These are phyloP conservation scores for Aspergillus clavatus DNA, from an alignment of 2,329 filamentous ascomycete genomes.

Conservation along the genomic window DNA sequence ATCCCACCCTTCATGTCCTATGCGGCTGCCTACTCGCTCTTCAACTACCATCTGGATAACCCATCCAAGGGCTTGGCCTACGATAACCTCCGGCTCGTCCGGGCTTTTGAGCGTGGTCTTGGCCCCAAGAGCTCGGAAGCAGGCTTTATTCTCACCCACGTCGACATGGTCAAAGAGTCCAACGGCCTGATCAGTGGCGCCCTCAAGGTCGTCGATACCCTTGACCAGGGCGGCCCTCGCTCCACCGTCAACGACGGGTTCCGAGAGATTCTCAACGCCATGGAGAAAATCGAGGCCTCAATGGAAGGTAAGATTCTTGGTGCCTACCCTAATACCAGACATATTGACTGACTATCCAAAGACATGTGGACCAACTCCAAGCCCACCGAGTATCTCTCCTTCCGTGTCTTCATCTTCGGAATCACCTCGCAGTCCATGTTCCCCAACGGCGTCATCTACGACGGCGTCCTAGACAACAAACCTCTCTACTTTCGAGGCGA, in stretches of 20 bases:
- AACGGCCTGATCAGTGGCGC: conserved; percentile 70
- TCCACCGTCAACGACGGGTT: conserved; percentile 61
- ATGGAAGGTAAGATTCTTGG: conserved; percentile 61
- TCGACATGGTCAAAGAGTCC: conserved; percentile 91
- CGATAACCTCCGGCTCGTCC: conserved; percentile 70
- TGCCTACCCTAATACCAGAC: neutral
- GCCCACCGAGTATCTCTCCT: conserved; percentile 77
- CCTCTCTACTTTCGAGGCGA: conserved; percentile 84
- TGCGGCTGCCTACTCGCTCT: conserved; percentile 58
- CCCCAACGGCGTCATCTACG: conserved; percentile 83
- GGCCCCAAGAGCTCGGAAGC: conserved; percentile 85
- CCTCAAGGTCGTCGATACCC: conserved; percentile 60
- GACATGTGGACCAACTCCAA: conserved; percentile 88
- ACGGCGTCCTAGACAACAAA: conserved; percentile 67
- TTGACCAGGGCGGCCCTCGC: conserved; percentile 48
- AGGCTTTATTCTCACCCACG: conserved; percentile 91
- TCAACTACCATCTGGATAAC: conserved; percentile 60
- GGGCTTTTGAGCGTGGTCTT: conserved; percentile 85
- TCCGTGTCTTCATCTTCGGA: conserved; percentile 95
- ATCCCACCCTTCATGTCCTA: conserved; percentile 94
- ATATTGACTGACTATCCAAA: conserved; percentile 20
- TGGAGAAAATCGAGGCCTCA: conserved; percentile 66
- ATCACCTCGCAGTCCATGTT: conserved; percentile 95
- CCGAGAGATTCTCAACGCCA: conserved; percentile 55
- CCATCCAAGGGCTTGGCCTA: conserved; percentile 52